Evolutionary conservation across 176 grass and related monocot species (phyloP), one percentile per base, ranked within the genome.

Genomic region (Eremochloa ophiuroides): DNA sequence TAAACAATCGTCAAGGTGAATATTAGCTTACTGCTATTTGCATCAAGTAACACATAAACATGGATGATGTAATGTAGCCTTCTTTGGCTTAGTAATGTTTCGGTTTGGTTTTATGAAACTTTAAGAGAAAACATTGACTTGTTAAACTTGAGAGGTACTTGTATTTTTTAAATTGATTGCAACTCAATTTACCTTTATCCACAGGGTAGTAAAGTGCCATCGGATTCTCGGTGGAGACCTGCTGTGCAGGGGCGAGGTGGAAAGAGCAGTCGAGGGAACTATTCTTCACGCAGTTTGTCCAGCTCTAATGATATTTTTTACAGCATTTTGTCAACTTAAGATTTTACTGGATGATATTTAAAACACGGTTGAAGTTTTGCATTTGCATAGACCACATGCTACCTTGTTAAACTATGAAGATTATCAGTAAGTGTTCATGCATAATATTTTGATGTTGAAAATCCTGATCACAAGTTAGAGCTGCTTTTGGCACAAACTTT

Each of bases 221-320:
- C 58, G 34, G 91, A 88, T 85, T 63, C 78, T 83, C 82, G 73
- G 62, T 85, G 70, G 83, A 83, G 82, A 55, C 78, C 81, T 12
- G 82, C 42, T 17, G 34, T 77, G 65, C 84, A 93, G 31, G 91
- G 85, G 58, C 43, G 82, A 79, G 85, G 80, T 76, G 91, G 85
- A 78, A 90, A 79, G 75, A 73, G 77, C 42, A 82, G 87, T 16
- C 87, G n/a, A n/a, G n/a, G 82, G 61, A 89, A 58, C 65, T 88
- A 83, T 78, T 83, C 81, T 82, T 87, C 85, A 56, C 85, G 75
- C 38, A 55, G 58, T 64, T 46, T 86, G 26, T 37, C 44, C 8
- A 69, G 25, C 64, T 53, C 82, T 71, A 85, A 80, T 82, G 85
- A 88, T 94, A 83, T n/a, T 79, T 53, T 56, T 29, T 67, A 63